Evolutionary conservation across 169 alveolate genomes (phyloP).

Genomic region (Amoebophrya sp.): DNA sequence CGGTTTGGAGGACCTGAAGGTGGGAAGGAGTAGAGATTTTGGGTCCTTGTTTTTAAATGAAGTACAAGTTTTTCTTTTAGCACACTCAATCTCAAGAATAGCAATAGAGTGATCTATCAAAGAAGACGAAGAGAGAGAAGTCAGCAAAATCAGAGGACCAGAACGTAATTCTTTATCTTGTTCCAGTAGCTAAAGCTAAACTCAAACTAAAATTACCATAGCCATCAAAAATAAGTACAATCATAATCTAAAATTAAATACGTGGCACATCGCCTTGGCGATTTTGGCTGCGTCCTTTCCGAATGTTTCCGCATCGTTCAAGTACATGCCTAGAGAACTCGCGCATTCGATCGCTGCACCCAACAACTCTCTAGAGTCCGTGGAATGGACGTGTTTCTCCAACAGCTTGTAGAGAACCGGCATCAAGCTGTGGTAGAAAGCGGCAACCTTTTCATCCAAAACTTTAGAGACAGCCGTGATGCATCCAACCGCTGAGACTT

Average conservation of each 20-base stretch:
- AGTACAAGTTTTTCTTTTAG: neutral
- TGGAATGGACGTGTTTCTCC: neutral
- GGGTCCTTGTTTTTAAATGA: neutral
- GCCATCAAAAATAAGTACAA: too few relatives aligned
- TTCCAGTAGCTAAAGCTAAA: too few relatives aligned
- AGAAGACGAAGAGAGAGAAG: too few relatives aligned
- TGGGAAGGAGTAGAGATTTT: too few relatives aligned
- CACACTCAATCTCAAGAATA: neutral
- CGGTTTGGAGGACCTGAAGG: neutral
- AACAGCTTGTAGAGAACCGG: neutral
- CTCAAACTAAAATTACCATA: too few relatives aligned
- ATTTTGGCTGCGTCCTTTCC: neutral
- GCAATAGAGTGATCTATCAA: neutral
- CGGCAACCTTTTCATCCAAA: neutral
- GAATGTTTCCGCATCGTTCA: neutral
- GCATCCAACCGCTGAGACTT: neutral
- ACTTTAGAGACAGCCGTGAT: neutral
- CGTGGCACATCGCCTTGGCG: neutral
- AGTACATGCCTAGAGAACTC: neutral
- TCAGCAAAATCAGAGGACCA: too few relatives aligned
- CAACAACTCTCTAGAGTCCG: neutral
- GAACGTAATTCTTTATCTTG: too few relatives aligned
- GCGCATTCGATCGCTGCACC: conserved; percentile 17
- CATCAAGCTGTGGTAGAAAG: neutral
- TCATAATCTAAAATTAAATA: too few relatives aligned